phyloP scores from a whole-genome alignment of 1,284 basidiomycete genomes.

The Fomitopsis betulina region DNA sequence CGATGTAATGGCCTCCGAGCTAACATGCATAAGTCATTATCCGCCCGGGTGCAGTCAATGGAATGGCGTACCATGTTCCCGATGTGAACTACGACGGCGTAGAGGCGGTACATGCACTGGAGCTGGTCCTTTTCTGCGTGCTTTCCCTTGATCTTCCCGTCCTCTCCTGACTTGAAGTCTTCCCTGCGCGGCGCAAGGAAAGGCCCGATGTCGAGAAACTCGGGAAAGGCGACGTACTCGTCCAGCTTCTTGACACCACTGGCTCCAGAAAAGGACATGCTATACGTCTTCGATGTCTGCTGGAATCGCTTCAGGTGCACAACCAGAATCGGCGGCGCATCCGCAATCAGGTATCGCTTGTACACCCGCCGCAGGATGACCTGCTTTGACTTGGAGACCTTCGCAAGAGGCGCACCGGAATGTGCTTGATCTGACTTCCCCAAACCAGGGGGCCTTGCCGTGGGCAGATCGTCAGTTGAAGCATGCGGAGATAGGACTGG shows the following conservation, averaged over 20 bases:
- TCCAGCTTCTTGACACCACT: constrained; percentile 81
- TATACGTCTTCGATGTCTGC: constrained; percentile 50
- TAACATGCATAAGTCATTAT: constrained; percentile 22
- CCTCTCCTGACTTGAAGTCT: constrained; percentile 53
- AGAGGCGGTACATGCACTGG: constrained; percentile 67
- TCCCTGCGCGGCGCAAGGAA: constrained; percentile 82
- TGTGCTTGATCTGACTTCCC: background rate
- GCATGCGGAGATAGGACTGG: constrained; percentile 29
- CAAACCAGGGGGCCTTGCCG: background rate
- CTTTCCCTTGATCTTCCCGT: constrained; percentile 28
- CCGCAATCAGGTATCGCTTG: constrained; percentile 90
- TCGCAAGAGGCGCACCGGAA: constrained; percentile 15
- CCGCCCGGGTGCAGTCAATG: background rate
- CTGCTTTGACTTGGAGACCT: constrained; percentile 47
- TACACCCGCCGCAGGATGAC: constrained; percentile 79
- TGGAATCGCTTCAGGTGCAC: constrained; percentile 95
- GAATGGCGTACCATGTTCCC: constrained; percentile 71
- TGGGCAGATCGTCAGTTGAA: constrained; percentile 22
- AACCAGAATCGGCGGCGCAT: constrained; percentile 84
- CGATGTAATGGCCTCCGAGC: constrained; percentile 83
- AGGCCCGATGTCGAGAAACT: constrained; percentile 78
- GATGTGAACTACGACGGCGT: constrained; percentile 88
- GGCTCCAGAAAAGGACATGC: constrained; percentile 49
- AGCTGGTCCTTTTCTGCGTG: constrained; percentile 8
- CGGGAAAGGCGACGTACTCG: constrained; percentile 85